Evolutionary conservation across 2,329 filamentous ascomycete genomes (phyloP).

Genomic region (Fusarium sp.): DNA sequence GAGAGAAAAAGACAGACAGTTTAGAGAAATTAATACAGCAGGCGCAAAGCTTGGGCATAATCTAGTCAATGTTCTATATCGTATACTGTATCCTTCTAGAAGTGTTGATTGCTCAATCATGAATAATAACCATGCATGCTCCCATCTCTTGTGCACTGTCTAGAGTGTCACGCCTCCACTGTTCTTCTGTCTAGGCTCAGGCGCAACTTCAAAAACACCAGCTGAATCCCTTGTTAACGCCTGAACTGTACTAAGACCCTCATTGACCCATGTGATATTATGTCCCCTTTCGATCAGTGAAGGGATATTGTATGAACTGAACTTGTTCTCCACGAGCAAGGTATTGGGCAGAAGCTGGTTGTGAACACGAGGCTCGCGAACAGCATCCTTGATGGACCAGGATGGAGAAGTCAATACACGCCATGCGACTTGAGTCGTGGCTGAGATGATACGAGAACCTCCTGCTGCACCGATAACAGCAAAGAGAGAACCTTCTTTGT

Average conservation of each 20-base stretch:
- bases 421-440: slow-evolving; percentile 80
- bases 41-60: not conserved
- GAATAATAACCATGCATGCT: not conserved
- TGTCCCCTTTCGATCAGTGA: slow-evolving; percentile 75
- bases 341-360: slow-evolving; percentile 83
- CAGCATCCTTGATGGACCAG: slow-evolving; percentile 70
- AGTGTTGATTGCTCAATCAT: not conserved
- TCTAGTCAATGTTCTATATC: not conserved
- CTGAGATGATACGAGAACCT: slow-evolving; percentile 84
- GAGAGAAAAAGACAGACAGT: slow-evolving; percentile 20
- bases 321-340: slow-evolving; percentile 75
- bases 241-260: slow-evolving; percentile 77
- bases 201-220: slow-evolving; percentile 81
- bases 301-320: slow-evolving; percentile 72
- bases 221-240: slow-evolving; percentile 65
- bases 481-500: slow-evolving; percentile 72
- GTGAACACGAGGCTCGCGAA: slow-evolving; percentile 77
- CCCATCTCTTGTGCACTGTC: not conserved
- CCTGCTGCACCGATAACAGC: slow-evolving; percentile 81
- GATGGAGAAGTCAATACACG: slow-evolving; percentile 73
- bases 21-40: slow-evolving; percentile 33
- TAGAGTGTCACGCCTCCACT: slow-evolving; percentile 71
- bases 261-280: slow-evolving; percentile 76
- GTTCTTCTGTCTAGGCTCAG: slow-evolving; percentile 79
- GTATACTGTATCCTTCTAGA: not conserved